phyloP scores from a whole-genome alignment of 2,329 filamentous ascomycete species.

The Curvularia lunata region DNA sequence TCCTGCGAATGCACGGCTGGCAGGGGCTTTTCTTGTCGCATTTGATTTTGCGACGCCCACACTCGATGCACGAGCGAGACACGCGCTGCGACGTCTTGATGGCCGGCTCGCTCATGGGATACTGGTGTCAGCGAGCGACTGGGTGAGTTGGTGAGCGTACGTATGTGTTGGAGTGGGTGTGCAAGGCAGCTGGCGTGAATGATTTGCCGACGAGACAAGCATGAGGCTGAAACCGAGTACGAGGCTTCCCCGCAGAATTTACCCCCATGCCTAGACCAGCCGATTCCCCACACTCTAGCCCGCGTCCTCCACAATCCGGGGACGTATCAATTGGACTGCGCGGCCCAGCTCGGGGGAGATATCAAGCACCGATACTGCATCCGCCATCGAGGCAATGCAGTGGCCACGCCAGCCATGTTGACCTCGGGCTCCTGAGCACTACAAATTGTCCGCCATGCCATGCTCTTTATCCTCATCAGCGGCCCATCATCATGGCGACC shows the following conservation, averaged over 20 bases:
- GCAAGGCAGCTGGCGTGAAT: not conserved
- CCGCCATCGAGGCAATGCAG: not conserved
- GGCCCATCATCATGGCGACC: constrained; percentile 5
- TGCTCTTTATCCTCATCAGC: not conserved
- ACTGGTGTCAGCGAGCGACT: not conserved
- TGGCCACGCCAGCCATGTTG: not conserved
- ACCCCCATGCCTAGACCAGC: constrained; percentile 3
- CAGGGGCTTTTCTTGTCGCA: constrained; percentile 22
- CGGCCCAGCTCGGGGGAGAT: constrained; percentile 19
- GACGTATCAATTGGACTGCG: constrained; percentile 13
- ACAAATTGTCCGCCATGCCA: constrained; percentile 5
- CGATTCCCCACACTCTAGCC: constrained; percentile 14
- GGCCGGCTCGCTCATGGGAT: constrained; percentile 11
- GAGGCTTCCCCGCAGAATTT: constrained; percentile 6
- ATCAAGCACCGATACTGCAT: not conserved
- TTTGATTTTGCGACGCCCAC: constrained; percentile 20
- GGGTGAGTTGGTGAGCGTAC: not conserved
- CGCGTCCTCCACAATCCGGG: constrained; percentile 21
- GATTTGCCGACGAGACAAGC: constrained; percentile 6
- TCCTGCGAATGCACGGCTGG: constrained; percentile 16
- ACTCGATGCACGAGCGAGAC: constrained; percentile 18
- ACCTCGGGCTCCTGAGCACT: not conserved
- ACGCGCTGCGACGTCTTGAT: constrained; percentile 22
- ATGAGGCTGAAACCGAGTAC: constrained; percentile 14
- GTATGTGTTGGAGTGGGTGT: not conserved